These are phyloP conservation scores for Oenanthe sinensis DNA, from an alignment of 129 eudicot genomes.

Conservation along the genomic window DNA sequence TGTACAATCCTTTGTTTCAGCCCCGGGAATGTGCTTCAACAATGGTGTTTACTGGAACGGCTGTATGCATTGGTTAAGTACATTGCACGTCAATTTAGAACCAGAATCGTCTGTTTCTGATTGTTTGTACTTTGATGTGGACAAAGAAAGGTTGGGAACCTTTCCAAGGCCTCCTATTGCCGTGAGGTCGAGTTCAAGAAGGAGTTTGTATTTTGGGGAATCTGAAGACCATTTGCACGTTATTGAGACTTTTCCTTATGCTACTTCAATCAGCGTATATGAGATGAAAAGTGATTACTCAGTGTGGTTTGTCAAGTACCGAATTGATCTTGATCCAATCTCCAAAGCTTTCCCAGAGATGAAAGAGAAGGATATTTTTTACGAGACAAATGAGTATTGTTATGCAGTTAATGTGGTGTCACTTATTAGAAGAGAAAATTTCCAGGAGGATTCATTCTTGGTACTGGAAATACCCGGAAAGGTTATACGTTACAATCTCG, in stretches of 20 bases:
- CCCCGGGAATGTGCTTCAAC: not conserved
- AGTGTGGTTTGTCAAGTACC: not conserved
- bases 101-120: not conserved
- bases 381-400: not conserved
- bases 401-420: not conserved
- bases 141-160: not conserved
- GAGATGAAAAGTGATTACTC: not conserved
- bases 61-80: not conserved
- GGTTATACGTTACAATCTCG: not conserved
- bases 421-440: not conserved
- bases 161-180: not conserved
- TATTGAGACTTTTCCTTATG: not conserved
- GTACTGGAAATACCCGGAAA: not conserved
- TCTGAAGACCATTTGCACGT: not conserved
- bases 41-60: not conserved
- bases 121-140: not conserved
- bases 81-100: not conserved
- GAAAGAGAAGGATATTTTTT: not conserved
- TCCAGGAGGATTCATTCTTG: not conserved
- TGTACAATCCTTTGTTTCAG: not conserved
- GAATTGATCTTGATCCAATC: not conserved
- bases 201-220: not conserved
- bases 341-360: not conserved
- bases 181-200: not conserved
- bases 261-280: not conserved